Percentiles rank a stretch among this genome's conserved stretches.
Conservation (phyloP, 345 rosid genomes). For the Bruguiera gymnorhiza region DNA sequence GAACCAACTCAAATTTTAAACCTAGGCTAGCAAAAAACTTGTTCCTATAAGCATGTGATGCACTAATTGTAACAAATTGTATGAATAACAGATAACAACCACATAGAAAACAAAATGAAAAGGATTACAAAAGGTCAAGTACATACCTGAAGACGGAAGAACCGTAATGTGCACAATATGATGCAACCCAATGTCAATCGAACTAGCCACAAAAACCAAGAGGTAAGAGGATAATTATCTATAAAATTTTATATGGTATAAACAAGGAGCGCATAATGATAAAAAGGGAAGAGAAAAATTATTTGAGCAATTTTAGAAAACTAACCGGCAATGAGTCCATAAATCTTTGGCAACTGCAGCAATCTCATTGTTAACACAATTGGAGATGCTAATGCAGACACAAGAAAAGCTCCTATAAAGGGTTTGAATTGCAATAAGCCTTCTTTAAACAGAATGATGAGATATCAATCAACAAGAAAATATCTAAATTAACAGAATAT, state of each 20-base stretch:
- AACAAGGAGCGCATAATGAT: neutral
- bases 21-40: too few species aligned
- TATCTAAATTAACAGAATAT: neutral
- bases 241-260: neutral
- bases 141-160: constrained; percentile 81
- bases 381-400: constrained; percentile 69
- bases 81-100: neutral
- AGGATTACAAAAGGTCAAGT: constrained; percentile 6
- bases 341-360: constrained; percentile 67
- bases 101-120: neutral
- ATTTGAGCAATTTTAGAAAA: neutral
- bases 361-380: constrained; percentile 41
- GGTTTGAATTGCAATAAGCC: neutral
- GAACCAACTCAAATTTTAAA: too few species aligned
- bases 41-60: neutral
- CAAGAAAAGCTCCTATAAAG: constrained; percentile 65
- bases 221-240: neutral
- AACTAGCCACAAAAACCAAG: constrained; percentile 43
- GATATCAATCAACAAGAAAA: too few species aligned
- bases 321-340: constrained; percentile 68
- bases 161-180: constrained; percentile 61
- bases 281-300: neutral
- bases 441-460: too few species aligned
- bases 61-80: neutral
- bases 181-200: constrained; percentile 82